Percentiles rank a stretch among this genome's conserved stretches.
Conservation (phyloP, 192 early-diverging fungal genomes). For the Backusella mclennaniae region DNA sequence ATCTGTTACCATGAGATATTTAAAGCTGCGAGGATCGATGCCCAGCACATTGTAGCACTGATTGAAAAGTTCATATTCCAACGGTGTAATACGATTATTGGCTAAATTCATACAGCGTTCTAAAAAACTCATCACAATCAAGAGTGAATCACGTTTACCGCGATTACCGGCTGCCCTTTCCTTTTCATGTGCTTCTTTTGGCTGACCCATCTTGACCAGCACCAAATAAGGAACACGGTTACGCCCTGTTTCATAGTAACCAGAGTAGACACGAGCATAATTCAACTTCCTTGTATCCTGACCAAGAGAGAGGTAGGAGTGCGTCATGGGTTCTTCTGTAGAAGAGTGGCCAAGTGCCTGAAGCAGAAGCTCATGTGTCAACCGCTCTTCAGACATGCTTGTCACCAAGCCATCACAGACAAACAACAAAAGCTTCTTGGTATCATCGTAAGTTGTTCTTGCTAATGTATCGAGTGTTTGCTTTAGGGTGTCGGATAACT, state of each 20-base stretch:
- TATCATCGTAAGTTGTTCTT: conserved; percentile 61
- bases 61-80: conserved; percentile 68
- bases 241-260: conserved; percentile 51
- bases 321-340: conserved; percentile 43
- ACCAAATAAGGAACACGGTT: conserved; percentile 59
- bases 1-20: conserved; percentile 64
- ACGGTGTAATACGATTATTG: conserved; percentile 60
- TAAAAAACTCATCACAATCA: conserved; percentile 82
- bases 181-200: conserved; percentile 37
- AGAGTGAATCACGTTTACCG: conserved; percentile 87
- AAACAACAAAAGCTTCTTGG: conserved; percentile 65
- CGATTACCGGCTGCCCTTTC: conserved; percentile 50
- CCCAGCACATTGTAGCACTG: conserved; percentile 62
- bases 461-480: conserved; percentile 68
- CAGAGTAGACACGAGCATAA: conserved; percentile 66
- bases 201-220: conserved; percentile 60
- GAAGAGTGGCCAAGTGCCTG: conserved; percentile 67
- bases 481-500: conserved; percentile 57
- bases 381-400: conserved; percentile 52
- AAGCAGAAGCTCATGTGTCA: conserved; percentile 61
- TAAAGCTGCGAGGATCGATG: conserved; percentile 61
- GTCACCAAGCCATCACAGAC: conserved; percentile 69
- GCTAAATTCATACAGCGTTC: conserved; percentile 61
- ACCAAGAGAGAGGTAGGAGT: conserved; percentile 52
- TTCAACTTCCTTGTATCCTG: conserved; percentile 53